phyloP scores from a whole-genome alignment of 495 filamentous ascomycete species.

The Aspergillus sclerotiicarbonarius region DNA sequence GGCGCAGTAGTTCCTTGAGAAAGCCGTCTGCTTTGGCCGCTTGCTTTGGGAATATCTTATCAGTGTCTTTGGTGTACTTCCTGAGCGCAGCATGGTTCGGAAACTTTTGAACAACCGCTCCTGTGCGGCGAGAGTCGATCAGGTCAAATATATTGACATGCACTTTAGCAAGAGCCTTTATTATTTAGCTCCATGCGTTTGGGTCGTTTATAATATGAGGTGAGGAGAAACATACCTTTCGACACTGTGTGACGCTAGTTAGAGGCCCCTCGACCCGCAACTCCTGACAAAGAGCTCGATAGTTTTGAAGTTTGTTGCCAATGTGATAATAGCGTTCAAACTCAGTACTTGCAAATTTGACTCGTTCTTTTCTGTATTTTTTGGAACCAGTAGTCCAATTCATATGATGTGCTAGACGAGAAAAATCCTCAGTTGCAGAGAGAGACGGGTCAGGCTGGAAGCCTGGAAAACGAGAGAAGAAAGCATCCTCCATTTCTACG shows the following conservation, averaged over 20 bases:
- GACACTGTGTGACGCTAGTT: slow-evolving; percentile 8
- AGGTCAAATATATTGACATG: slow-evolving; percentile 13
- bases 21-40: slow-evolving; percentile 14
- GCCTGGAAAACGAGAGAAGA: slow-evolving; percentile 7
- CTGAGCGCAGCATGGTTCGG: slow-evolving; percentile 5
- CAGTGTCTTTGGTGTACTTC: slow-evolving; percentile 9
- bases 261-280: slow-evolving; percentile 8
- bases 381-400: slow-evolving; percentile 9
- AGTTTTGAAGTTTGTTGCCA: slow-evolving; percentile 8
- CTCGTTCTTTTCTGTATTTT: slow-evolving; percentile 8
- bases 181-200: background rate
- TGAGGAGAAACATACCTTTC: slow-evolving; percentile 9
- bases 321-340: slow-evolving; percentile 7
- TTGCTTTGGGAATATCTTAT: slow-evolving; percentile 12
- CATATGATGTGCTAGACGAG: slow-evolving; percentile 9
- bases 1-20: slow-evolving; percentile 9
- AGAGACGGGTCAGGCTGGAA: slow-evolving; percentile 10
- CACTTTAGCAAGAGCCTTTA: slow-evolving; percentile 12
- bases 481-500: slow-evolving; percentile 5
- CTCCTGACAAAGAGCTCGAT: slow-evolving; percentile 6
- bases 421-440: slow-evolving; percentile 4
- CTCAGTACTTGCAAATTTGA: slow-evolving; percentile 9
- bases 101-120: slow-evolving; percentile 8
- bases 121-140: slow-evolving; percentile 11
- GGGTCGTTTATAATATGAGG: background rate